Evolutionary conservation across 1,284 basidiomycete genomes (phyloP), one percentile per base, ranked within the genome.

Genomic region (Meira nashicola): DNA sequence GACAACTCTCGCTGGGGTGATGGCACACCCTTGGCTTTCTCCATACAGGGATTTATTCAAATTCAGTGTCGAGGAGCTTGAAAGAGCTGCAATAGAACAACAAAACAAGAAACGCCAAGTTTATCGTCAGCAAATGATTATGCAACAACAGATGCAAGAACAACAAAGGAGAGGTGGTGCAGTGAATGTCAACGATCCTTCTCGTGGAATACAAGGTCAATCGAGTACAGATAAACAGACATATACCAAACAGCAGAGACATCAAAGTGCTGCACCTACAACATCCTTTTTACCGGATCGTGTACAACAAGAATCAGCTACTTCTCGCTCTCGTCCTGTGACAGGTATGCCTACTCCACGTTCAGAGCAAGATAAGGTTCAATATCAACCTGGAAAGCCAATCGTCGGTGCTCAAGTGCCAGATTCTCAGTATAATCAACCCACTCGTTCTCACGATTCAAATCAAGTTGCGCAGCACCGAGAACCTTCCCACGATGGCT

Each of bases 11-110:
- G 63, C 71, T 33, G 68, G 70, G 48, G 76, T 78, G 57, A 78
- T 78, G 76, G 62, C 64, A 49, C 76, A 78, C 60, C 65, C 67
- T 54, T 78, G 76, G 76, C 71, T 78, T 47, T 63, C 68, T 56
- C 67, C 71, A 33, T 78, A 78, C 67, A 66, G 71, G 51, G 74
- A 76, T 54, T 66, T 78, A 41, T 78, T 78, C 73, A 68, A 63
- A 40, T 78, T 77, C 60, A 70, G 68, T 17, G 76, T 78, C 41
- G 67, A 76, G 48, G 76, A 78, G 23, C 71, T 78, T 12, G 76
- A 78, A 56, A 64, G 67, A 15, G 76, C 76, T 14, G 76, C 76
- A 39, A 66, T 74, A 56, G 76, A 78, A 62, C 76, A 78, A 64
- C 74, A 76, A 66, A 70, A 67, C 38, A 70, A 74, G 66, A 77